Base-by-base conservation (phyloP, 2,329 filamentous ascomycete species). In the Capronia epimyces region DNA sequence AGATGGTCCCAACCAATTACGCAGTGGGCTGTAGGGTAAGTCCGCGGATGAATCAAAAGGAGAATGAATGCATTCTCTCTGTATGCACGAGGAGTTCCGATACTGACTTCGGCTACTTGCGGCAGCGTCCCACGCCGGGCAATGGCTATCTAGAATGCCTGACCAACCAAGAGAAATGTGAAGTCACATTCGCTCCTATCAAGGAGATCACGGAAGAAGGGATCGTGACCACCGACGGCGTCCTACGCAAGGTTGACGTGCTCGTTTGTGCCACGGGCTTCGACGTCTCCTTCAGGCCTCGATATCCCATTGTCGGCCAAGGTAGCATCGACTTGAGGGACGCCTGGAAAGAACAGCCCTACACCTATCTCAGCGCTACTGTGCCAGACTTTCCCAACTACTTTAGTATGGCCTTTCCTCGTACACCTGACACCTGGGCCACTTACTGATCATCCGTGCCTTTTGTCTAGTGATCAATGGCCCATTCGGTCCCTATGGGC, bases 61-160 rank as follows among this genome's bases (percentile, higher is more conserved):
- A n/a, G n/a, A n/a, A n/a, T n/a, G n/a, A n/a, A n/a, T n/a, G n/a
- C n/a, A n/a, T n/a, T n/a, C n/a, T n/a, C n/a, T n/a, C n/a, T n/a
- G n/a, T n/a, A n/a, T n/a, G n/a, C n/a, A n/a, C n/a, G n/a, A n/a
- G n/a, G n/a, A n/a, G n/a, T n/a, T n/a, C n/a, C n/a, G n/a, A n/a
- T n/a, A n/a, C n/a, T n/a, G n/a, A n/a, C n/a, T n/a, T n/a, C n/a
- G n/a, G n/a, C n/a, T n/a, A n/a, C n/a, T n/a, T n/a, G n/a, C n/a
- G n/a, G n/a, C n/a, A n/a, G n/a, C 67, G 71, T 10, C 62, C 72
- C 18, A 73, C 70, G 1, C 72, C 71, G 0, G 72, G 71, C 0
- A 67, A 69, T 1, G 70, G 71, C 1, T 75, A 73, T 49, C 65
- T 5, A n/a, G 46, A 7, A 40, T 58, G n/a, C n/a, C n/a, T n/a